A percentile compares a stretch with the other conserved stretches of the same genome.
phyloP scores from a whole-genome alignment of 495 filamentous ascomycete genomes.

The Xylaria telfairii region DNA sequence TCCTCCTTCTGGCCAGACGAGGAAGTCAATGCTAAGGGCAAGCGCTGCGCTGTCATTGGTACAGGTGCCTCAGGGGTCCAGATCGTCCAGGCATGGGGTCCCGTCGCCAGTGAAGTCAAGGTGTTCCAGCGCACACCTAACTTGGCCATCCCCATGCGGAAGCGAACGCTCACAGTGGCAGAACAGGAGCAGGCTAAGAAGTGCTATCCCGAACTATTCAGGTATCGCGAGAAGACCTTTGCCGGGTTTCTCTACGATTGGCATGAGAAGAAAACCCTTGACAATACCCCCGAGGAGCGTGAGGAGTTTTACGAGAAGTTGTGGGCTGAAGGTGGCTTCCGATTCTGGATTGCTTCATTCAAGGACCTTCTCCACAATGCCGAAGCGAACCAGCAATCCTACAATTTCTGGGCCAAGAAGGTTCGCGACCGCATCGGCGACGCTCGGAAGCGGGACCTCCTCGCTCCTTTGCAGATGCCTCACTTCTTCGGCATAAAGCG shows the following conservation, averaged over 20 bases:
- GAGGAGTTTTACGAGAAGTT: slow-evolving; percentile 53
- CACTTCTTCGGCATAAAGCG: slow-evolving; percentile 63
- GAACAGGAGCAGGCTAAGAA: slow-evolving; percentile 53
- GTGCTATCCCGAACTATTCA: slow-evolving; percentile 54
- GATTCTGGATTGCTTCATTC: slow-evolving; percentile 38
- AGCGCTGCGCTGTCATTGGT: slow-evolving; percentile 62
- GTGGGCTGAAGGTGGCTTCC: slow-evolving; percentile 57
- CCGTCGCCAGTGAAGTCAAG: slow-evolving; percentile 44
- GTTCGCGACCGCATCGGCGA: slow-evolving; percentile 57
- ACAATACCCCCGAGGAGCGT: slow-evolving; percentile 53
- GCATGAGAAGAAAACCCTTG: slow-evolving; percentile 47
- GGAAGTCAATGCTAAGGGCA: slow-evolving; percentile 53
- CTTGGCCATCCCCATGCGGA: slow-evolving; percentile 58
- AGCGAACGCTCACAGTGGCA: slow-evolving; percentile 46
- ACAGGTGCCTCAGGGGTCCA: slow-evolving; percentile 68
- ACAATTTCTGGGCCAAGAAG: slow-evolving; percentile 65
- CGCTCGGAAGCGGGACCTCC: slow-evolving; percentile 52
- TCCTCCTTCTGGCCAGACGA: slow-evolving; percentile 65
- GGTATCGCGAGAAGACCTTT: slow-evolving; percentile 43
- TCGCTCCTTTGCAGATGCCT: slow-evolving; percentile 60
- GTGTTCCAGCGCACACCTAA: slow-evolving; percentile 62
- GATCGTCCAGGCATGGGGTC: slow-evolving; percentile 53
- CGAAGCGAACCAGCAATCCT: slow-evolving; percentile 55
- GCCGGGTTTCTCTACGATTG: slow-evolving; percentile 54
- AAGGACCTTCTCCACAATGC: slow-evolving; percentile 52